Base-by-base conservation (phyloP, 495 filamentous ascomycete species). In the Penicillium argentinense region DNA sequence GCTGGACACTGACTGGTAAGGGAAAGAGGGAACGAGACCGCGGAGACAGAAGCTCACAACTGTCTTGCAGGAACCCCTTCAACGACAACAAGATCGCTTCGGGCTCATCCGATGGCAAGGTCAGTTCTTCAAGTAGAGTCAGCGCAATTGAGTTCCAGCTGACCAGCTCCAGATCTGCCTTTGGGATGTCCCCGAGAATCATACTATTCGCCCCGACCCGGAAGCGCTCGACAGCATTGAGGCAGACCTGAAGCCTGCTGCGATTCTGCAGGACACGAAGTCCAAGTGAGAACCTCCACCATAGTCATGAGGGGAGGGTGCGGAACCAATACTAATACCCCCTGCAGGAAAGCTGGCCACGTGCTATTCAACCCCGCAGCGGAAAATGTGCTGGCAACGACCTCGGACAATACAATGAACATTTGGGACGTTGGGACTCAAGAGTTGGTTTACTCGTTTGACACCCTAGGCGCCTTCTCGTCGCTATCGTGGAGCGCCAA, bases 351-450 rank as follows among this genome's bases (percentile, higher is more conserved):
- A 66, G 84, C 97, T 50, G 93, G 93, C 22, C 95, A 98, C 68
- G 91, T 97, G 50, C 79, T 96, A 40, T 98, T 97, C 77, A 96
- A 98, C 70, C 92, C 95, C 37, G 85, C 92, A 21, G 95, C 95
- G 42, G 91, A 95, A 60, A 95, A 93, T 64, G 85, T 98, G 55
- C 86, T 98, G 21, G 93, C 93, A 51, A 95, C 91, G 38, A 85
- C 91, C 26, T 97, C 95, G 3, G 95, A 93, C 49, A 95, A 98
- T 65, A 92, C 90, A 12, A 82, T 97, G 67, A 97, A 96, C 68
- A 67, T 97, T 14, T 98, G 93, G 93, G 93, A 98, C 75, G 80
- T 97, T 39, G 81, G 84, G 57, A 81, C 87, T n/a, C 89, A 86
- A 14, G 76, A 83, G 42, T 54, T 87, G 1, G 79, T 79, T 53